These are phyloP conservation scores for Cercospora berteroae DNA, from an alignment of 2,329 filamentous ascomycete genomes.

Conservation along the genomic window DNA sequence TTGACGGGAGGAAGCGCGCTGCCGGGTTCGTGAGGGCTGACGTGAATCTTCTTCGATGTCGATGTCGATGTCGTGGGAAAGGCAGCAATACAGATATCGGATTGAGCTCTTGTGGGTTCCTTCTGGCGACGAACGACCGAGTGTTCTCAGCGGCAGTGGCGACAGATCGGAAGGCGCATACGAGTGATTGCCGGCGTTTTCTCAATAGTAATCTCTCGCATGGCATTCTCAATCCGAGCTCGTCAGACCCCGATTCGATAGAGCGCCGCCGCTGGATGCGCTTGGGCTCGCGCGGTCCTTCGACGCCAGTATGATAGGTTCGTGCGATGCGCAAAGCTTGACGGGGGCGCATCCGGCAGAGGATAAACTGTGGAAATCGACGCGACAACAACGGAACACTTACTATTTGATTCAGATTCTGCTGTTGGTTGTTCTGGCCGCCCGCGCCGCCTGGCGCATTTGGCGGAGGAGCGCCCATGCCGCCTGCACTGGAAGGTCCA, in stretches of 20 bases:
- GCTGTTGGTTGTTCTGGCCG: slow-evolving; percentile 68
- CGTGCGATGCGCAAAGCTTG: neutral
- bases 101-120: neutral
- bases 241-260: neutral
- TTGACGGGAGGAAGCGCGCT: neutral
- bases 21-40: neutral
- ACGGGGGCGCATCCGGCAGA: neutral
- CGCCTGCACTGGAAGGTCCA: slow-evolving; percentile 38
- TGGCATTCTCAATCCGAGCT: neutral
- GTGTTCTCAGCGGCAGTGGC: neutral
- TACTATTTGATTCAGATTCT: slow-evolving; percentile 95
- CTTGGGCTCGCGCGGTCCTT: neutral
- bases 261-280: neutral
- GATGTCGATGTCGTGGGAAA: neutral
- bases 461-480: slow-evolving; percentile 46
- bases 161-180: neutral
- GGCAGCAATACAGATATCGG: neutral
- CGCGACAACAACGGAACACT: slow-evolving; percentile 43
- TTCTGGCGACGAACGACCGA: neutral
- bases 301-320: neutral
- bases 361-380: neutral
- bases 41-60: neutral
- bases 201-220: neutral
- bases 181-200: neutral
- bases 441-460: slow-evolving; percentile 44